These are phyloP conservation scores for Zygnema circumcarinatum DNA, from an alignment of 139 green algal genomes.

Conservation along the genomic window DNA sequence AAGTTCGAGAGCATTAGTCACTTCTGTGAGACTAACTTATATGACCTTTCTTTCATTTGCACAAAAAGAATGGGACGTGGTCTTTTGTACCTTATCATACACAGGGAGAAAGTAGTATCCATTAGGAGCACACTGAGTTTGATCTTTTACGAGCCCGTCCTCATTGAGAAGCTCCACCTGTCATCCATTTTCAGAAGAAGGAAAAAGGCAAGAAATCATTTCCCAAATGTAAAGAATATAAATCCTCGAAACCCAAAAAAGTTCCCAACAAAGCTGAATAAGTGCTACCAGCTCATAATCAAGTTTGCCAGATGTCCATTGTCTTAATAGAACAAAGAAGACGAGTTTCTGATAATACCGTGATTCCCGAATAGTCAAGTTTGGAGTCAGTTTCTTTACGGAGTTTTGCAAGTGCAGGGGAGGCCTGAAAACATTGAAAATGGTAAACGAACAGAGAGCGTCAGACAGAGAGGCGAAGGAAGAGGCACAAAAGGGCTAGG, in stretches of 20 bases:
- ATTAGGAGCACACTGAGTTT: conserved; percentile 30
- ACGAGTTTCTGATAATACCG: neutral
- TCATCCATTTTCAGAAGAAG: neutral
- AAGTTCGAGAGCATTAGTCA: too few species aligned
- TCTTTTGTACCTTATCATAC: conserved; percentile 41
- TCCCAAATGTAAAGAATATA: neutral
- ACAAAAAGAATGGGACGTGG: too few species aligned
- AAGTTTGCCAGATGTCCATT: too few species aligned
- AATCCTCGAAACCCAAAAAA: neutral
- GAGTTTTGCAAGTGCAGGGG: neutral
- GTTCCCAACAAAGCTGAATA: neutral
- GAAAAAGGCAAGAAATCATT: neutral
- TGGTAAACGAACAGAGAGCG: neutral
- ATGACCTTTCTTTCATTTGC: too few species aligned
- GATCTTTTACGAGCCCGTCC: conserved; percentile 35
- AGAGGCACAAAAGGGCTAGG: too few species aligned
- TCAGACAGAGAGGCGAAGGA: neutral
- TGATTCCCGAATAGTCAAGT: conserved; percentile 33
- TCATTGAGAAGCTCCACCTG: conserved; percentile 28
- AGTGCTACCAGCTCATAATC: neutral
- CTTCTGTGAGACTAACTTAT: too few species aligned
- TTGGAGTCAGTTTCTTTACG: neutral
- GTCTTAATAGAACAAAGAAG: neutral
- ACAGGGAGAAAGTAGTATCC: conserved; percentile 53
- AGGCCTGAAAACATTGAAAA: neutral